Evolutionary conservation across 2,329 filamentous ascomycete genomes (phyloP), one percentile per base, ranked within the genome.

Genomic region (Fusarium nygamai): DNA sequence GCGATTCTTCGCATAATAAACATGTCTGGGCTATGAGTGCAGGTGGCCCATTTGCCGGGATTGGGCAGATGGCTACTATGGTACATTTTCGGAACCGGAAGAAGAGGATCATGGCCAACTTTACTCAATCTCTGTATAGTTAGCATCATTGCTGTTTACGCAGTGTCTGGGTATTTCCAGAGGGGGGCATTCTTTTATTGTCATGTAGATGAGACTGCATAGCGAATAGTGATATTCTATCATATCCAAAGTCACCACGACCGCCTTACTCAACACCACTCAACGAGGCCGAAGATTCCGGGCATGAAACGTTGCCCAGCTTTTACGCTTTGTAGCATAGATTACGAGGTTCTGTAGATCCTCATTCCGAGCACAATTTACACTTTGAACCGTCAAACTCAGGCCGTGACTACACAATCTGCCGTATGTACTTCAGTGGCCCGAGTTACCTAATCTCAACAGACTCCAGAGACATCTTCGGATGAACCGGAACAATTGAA

Each of bases 361-460:
- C n/a, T 24, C 17, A 51, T 24, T 24, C 48, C 5, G 2, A 34
- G 2, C 8, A 34, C 3, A 2, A 2, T 51, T 51, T 51, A 51
- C 14, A 34, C n/a, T 24, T 34, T 34, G 3, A 34, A 34, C 31
- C 48, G n/a, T 20, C n/a, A 16, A 51, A 51, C 12, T 51, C 17
- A 51, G 6, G 9, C 48, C 0, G 0, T 0, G 4, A 51, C 12
- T 0, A 3, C 0, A 24, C 19, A 10, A 24, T 24, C 31, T 34
- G 48, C 48, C 31, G n/a, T 1, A 11, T 20, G 6, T 24, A 11
- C 0, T 11, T 1, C 8, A 24, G 11, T 16, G n/a, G 12, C 8
- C 3, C 9, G 22, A 20, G 48, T 11, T 24, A 11, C 12, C 2
- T 17, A 9, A 29, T 29, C 13, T 29, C 24, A 22, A 9, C 13